Conservation (phyloP, 305 asterid genomes). For the Andrographis paniculata region DNA sequence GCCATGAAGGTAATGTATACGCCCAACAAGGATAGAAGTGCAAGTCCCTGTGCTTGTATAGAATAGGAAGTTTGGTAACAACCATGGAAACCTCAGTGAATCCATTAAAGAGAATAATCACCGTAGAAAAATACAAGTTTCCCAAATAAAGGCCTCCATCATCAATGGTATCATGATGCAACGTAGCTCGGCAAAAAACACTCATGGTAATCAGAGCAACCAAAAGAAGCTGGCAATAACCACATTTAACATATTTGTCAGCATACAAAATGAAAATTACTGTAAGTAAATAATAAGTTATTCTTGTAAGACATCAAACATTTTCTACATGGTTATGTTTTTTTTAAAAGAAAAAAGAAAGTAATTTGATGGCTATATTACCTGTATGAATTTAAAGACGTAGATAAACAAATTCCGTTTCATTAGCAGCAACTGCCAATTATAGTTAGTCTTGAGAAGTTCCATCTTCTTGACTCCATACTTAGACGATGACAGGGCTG, state of each 20-base stretch:
- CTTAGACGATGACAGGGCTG: conserved; percentile 68
- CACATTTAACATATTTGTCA: conserved; percentile 21
- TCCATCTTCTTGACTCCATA: conserved; percentile 68
- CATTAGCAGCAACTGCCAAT: conserved; percentile 87
- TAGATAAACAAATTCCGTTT: conserved; percentile 82
- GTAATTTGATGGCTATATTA: conserved; percentile 15
- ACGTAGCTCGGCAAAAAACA: conserved; percentile 79
- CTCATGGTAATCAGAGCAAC: conserved; percentile 96
- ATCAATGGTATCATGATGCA: conserved; percentile 75
- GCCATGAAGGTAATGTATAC: conserved; percentile 89
- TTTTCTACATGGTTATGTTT: too few species aligned
- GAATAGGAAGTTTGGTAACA: conserved; percentile 82
- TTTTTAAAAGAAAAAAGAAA: too few species aligned
- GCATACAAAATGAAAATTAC: neutral
- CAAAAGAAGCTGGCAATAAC: conserved; percentile 61
- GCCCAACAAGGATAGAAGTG: conserved; percentile 92
- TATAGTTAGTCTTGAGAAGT: conserved; percentile 67
- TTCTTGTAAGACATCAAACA: too few species aligned
- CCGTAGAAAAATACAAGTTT: conserved; percentile 71
- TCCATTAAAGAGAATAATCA: conserved; percentile 88
- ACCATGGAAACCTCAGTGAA: conserved; percentile 94
- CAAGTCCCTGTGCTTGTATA: conserved; percentile 91
- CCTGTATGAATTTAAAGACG: conserved; percentile 88
- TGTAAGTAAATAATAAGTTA: neutral
- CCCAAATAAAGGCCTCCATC: conserved; percentile 94